These are phyloP conservation scores for Cicer bijugum DNA, from an alignment of 306 rosid species.

Conservation along the genomic window DNA sequence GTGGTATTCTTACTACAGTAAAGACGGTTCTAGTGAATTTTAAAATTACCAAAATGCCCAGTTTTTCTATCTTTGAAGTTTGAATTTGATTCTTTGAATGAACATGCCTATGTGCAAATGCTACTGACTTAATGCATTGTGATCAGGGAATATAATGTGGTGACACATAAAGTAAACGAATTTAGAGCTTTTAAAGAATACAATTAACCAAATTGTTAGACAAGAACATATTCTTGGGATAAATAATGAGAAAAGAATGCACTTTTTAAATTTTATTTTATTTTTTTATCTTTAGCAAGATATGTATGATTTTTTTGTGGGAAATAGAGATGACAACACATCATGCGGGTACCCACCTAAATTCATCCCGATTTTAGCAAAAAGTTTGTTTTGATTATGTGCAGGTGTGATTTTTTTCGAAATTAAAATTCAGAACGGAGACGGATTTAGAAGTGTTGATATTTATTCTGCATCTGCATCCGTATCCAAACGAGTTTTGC, in stretches of 20 bases:
- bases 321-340: too few relatives aligned
- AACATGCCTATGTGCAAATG: not conserved
- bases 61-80: not conserved
- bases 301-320: not conserved
- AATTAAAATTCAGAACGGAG: too few relatives aligned
- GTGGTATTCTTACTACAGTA: not conserved
- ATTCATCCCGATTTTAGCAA: too few relatives aligned
- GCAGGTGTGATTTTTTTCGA: too few relatives aligned
- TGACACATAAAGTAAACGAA: slow-evolving; percentile 2
- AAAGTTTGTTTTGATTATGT: too few relatives aligned
- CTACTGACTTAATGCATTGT: not conserved
- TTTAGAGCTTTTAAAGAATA: slow-evolving; percentile 4
- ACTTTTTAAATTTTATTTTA: not conserved
- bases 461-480: too few relatives aligned
- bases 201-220: not conserved
- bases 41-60: not conserved
- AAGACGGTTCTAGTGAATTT: not conserved
- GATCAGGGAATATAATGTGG: not conserved
- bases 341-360: too few relatives aligned
- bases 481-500: too few relatives aligned
- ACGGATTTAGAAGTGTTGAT: too few relatives aligned
- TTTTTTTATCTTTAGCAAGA: not conserved
- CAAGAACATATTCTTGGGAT: slow-evolving; percentile 8
- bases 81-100: slow-evolving; percentile 6
- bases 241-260: slow-evolving; percentile 16